Base-by-base conservation (phyloP, 164 flowering plant species). In the Platanus orientalis region DNA sequence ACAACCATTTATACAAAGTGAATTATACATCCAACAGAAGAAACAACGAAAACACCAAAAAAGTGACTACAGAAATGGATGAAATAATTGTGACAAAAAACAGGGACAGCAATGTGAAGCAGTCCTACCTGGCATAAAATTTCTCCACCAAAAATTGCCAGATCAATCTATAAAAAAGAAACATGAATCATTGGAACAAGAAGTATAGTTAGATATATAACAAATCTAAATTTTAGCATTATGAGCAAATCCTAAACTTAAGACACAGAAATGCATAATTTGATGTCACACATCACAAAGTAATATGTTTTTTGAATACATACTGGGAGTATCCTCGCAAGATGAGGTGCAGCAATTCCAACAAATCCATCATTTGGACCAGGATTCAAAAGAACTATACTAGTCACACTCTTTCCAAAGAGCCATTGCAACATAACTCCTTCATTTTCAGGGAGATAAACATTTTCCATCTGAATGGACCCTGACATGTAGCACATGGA, bases 401-500 rank as follows among this genome's bases (percentile, higher is more conserved):
- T 88, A 57, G 83, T 84, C 51, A 79, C 61, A 69, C 56, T 84
- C 83, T 88, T 91, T 48, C 99, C 99, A 67, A 94, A 83, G 57
- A 94, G 75, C 97, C 97, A 94, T 61, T 91, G 96, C 97, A 91
- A 91, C 65, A 89, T 64, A 12, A 96, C 90, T 40, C 81, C 95
- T 78, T 91, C 99, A 74, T 88, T 85, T 75, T 94, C 99, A 71
- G 95, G 89, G 57, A 75, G 73, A 68, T 76, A 86, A 42, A 82
- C 71, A 73, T 92, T 91, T 39, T 94, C 97, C 94, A 86, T 84
- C 74, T 85, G 92, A 56, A 91, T 62, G 36, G 96, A 84, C 21
- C 94, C 96, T 62, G 99, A 94, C 84, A 78, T 89, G 72, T 84
- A 94, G 85, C 99, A 94, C 92, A 94, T 88, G 62, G 96, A 88